Evolutionary conservation across 2,329 filamentous ascomycete species (phyloP).

Genomic region (Ploettnerulaceae sp.): DNA sequence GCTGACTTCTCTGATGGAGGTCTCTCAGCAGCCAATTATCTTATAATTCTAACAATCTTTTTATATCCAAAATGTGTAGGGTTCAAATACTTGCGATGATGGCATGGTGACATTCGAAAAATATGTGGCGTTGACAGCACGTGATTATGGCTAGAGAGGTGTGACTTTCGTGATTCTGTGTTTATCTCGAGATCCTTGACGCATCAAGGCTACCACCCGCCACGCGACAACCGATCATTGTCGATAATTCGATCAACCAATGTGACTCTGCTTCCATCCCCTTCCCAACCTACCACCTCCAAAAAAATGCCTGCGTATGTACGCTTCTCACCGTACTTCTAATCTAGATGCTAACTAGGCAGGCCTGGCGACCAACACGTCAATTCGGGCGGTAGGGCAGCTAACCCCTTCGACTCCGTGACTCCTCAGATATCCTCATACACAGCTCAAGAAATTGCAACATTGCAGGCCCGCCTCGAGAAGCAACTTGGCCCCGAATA

Average conservation of each 20-base stretch:
- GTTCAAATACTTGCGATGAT: too few species aligned
- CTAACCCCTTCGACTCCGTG: conserved; percentile 79
- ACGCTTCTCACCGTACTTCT: background rate
- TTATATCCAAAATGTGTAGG: too few species aligned
- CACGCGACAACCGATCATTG: conserved; percentile 10
- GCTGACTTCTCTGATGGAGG: too few species aligned
- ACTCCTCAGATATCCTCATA: conserved; percentile 69
- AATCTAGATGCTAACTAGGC: conserved; percentile 19
- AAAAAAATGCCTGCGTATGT: conserved; percentile 44
- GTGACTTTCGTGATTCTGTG: conserved; percentile 2
- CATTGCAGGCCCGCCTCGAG: conserved; percentile 78
- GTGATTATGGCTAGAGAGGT: background rate
- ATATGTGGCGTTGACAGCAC: background rate
- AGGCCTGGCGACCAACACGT: conserved; percentile 66
- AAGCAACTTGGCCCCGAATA: conserved; percentile 96
- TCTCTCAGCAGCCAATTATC: too few species aligned
- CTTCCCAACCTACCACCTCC: conserved; percentile 11
- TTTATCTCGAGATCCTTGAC: conserved; percentile 1
- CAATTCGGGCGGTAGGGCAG: conserved; percentile 36
- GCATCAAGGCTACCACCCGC: conserved; percentile 9
- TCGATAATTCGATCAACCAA: conserved; percentile 16
- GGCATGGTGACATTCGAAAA: too few species aligned
- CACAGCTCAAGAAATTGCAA: conserved; percentile 86
- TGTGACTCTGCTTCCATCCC: conserved; percentile 11
- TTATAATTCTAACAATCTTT: too few species aligned